A percentile compares a stretch with the other conserved stretches of the same genome.
Conservation (phyloP, 257 asterid species). For the Asclepias syriaca region DNA sequence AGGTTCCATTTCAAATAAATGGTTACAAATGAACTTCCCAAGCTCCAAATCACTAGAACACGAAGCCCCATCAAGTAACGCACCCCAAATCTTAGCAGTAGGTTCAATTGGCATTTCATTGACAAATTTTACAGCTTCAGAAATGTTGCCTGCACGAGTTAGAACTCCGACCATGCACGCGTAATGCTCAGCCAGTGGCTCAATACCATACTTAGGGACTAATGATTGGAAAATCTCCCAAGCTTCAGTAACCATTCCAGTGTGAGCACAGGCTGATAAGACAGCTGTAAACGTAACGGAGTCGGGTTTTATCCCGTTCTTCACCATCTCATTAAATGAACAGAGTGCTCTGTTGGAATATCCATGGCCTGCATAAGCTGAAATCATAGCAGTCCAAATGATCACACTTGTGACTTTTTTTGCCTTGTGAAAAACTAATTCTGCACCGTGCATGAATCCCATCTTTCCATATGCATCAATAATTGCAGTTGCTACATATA, state of each 20-base stretch:
- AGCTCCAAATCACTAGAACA: conserved; percentile 59
- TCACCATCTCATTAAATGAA: conserved; percentile 58
- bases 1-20: conserved; percentile 59
- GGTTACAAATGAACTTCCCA: conserved; percentile 47
- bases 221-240: conserved; percentile 42
- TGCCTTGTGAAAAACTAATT: conserved; percentile 43
- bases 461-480: conserved; percentile 72
- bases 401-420: conserved; percentile 50
- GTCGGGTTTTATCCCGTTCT: conserved; percentile 49
- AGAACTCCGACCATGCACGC: conserved; percentile 74
- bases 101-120: conserved; percentile 66
- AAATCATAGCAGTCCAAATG: conserved; percentile 80
- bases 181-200: conserved; percentile 61
- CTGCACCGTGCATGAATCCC: conserved; percentile 63
- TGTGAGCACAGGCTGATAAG: conserved; percentile 77
- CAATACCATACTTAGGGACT: conserved; percentile 48
- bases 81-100: conserved; percentile 70
- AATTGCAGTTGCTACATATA: conserved; percentile 61
- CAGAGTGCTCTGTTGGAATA: conserved; percentile 52
- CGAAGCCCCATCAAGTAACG: conserved; percentile 75
- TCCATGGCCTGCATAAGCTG: conserved; percentile 78
- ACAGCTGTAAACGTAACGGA: conserved; percentile 67
- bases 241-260: conserved; percentile 66
- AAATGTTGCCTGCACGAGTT: conserved; percentile 59
- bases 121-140: conserved; percentile 59